These are phyloP conservation scores for Exidia glandulosa DNA, from an alignment of 768 basidiomycete species.

Conservation along the genomic window DNA sequence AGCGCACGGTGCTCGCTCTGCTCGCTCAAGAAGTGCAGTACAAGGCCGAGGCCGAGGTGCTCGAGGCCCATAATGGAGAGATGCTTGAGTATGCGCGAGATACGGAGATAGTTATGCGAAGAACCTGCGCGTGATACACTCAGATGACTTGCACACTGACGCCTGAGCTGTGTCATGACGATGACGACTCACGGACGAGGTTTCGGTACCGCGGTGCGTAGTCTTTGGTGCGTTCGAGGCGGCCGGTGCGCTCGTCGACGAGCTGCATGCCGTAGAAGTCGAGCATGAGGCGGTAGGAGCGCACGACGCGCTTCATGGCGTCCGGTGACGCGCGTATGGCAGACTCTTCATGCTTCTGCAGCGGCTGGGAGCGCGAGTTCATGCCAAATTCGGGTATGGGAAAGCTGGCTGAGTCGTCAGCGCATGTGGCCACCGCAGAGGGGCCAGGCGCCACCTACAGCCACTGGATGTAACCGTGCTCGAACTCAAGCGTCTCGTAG, in stretches of 20 bases:
- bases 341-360: slow-evolving; percentile 52
- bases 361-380: slow-evolving; percentile 56
- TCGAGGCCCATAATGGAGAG: slow-evolving; percentile 62
- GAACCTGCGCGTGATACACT: slow-evolving; percentile 39
- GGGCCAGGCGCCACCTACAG: slow-evolving; percentile 35
- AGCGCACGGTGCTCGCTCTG: slow-evolving; percentile 51
- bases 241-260: slow-evolving; percentile 45
- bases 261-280: slow-evolving; percentile 74
- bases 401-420: slow-evolving; percentile 33
- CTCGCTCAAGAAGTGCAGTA: slow-evolving; percentile 58
- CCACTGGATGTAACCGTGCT: slow-evolving; percentile 74
- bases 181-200: slow-evolving; percentile 44
- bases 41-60: slow-evolving; percentile 49
- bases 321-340: slow-evolving; percentile 40
- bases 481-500: slow-evolving; percentile 49
- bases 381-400: slow-evolving; percentile 66
- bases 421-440: background rate
- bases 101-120: slow-evolving; percentile 65
- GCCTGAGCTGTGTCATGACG: background rate
- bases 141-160: background rate
- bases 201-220: slow-evolving; percentile 50
- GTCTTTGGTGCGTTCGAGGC: slow-evolving; percentile 36
- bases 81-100: slow-evolving; percentile 68
- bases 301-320: slow-evolving; percentile 39
- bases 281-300: slow-evolving; percentile 63